These are phyloP conservation scores for Bacidia gigantensis DNA, from an alignment of 495 filamentous ascomycete genomes.

Conservation along the genomic window DNA sequence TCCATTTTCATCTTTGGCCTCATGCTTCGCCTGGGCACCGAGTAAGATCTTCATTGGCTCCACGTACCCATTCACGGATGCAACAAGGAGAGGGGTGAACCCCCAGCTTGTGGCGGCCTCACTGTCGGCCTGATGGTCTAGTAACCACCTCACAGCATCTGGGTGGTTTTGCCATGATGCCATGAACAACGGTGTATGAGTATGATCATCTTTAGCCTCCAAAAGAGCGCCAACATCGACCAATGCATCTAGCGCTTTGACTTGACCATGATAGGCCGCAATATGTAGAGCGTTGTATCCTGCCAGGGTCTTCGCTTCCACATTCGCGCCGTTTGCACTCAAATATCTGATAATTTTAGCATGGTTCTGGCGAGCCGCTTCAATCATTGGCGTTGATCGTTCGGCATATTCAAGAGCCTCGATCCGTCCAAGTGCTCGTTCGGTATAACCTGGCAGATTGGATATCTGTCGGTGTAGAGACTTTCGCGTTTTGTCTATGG, in stretches of 20 bases:
- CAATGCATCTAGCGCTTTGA: not conserved
- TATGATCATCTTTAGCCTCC: not conserved
- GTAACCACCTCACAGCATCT: not conserved
- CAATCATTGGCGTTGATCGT: not conserved
- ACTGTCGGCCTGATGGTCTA: not conserved
- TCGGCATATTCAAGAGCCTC: not conserved
- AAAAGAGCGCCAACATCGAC: not conserved
- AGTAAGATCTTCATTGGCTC: constrained; percentile 6
- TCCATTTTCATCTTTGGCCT: not conserved
- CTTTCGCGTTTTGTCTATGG: too few species aligned
- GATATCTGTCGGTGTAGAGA: too few species aligned
- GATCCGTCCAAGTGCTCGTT: not conserved
- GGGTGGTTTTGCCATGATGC: not conserved
- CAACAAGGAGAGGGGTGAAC: not conserved
- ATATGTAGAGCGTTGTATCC: not conserved
- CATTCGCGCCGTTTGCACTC: not conserved
- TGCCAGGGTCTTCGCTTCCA: not conserved
- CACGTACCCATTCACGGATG: not conserved
- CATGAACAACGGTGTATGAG: not conserved
- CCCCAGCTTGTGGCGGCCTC: not conserved
- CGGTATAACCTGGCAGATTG: too few species aligned
- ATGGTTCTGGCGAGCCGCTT: not conserved
- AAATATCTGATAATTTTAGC: not conserved
- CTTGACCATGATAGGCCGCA: not conserved
- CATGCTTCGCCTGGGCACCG: not conserved